Percentiles rank a stretch among this genome's conserved stretches.
phyloP scores from a whole-genome alignment of 371 early-diverging fungal species.

The Rhizopus delemar region DNA sequence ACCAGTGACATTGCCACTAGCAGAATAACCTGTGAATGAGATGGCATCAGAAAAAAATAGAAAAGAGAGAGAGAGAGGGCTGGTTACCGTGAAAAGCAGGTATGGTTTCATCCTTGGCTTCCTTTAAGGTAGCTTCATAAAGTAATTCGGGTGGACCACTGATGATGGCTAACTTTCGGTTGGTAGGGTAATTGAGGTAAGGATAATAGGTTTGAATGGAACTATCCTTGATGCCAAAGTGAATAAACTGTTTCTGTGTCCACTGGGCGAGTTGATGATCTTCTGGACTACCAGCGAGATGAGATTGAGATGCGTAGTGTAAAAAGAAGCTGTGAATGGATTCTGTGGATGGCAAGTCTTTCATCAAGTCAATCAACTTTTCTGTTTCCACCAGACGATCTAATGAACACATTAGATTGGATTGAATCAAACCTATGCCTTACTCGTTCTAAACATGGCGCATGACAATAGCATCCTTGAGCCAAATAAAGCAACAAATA shows the following conservation, averaged over 20 bases:
- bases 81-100: conserved; percentile 64
- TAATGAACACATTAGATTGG: not conserved
- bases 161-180: conserved; percentile 56
- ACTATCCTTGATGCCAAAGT: conserved; percentile 55
- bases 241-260: conserved; percentile 53
- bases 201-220: conserved; percentile 63
- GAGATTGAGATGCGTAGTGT: conserved; percentile 54
- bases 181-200: conserved; percentile 57
- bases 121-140: conserved; percentile 57
- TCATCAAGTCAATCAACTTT: conserved; percentile 25
- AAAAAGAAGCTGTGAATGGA: conserved; percentile 28
- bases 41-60: not conserved
- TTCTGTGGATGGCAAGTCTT: conserved; percentile 32
- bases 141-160: conserved; percentile 44
- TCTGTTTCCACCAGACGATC: not conserved
- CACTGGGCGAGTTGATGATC: conserved; percentile 55
- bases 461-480: conserved; percentile 3
- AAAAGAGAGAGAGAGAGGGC: not conserved
- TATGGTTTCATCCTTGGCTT: conserved; percentile 51
- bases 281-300: conserved; percentile 49
- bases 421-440: too few species aligned
- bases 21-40: conserved; percentile 47
- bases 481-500: conserved; percentile 15
- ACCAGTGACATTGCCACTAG: conserved; percentile 62
- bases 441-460: conserved; percentile 18